phyloP scores from a whole-genome alignment of 768 basidiomycete species.

The Boletus fagicola region DNA sequence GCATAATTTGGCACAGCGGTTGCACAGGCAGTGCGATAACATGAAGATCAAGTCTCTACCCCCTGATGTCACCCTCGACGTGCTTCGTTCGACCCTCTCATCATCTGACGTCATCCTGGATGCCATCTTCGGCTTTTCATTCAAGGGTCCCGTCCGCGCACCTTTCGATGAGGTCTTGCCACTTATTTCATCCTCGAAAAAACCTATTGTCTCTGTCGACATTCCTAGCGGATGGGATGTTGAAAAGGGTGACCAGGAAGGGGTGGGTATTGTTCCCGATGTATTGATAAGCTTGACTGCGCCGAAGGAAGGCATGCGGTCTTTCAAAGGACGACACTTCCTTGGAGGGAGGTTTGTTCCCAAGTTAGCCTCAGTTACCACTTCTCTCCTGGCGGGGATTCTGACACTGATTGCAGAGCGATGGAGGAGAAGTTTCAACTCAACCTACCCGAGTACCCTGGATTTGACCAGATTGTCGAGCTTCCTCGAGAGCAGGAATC shows the following conservation, averaged over 20 bases:
- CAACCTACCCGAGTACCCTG: conserved; percentile 80
- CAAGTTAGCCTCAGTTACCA: conserved; percentile 48
- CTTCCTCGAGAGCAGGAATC: conserved; percentile 33
- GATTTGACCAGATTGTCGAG: conserved; percentile 82
- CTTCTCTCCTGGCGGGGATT: neutral
- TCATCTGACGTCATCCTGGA: conserved; percentile 85
- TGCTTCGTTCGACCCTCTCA: conserved; percentile 49
- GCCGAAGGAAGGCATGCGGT: conserved; percentile 83
- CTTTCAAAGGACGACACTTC: conserved; percentile 82
- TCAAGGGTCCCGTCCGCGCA: conserved; percentile 82
- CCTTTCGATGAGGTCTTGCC: conserved; percentile 82
- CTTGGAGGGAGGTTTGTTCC: conserved; percentile 93
- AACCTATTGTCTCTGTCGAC: conserved; percentile 92
- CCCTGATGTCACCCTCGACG: conserved; percentile 43
- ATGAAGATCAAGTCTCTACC: conserved; percentile 77
- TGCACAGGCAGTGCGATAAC: conserved; percentile 85
- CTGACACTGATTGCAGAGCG: conserved; percentile 41
- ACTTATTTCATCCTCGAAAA: conserved; percentile 55
- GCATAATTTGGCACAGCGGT: conserved; percentile 45
- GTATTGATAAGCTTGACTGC: conserved; percentile 90
- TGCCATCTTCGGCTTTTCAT: conserved; percentile 98
- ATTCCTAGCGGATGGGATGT: conserved; percentile 98
- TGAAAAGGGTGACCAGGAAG: conserved; percentile 62
- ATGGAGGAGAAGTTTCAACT: conserved; percentile 74
- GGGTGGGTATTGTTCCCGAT: conserved; percentile 63